Evolutionary conservation across 352 stramenopile species (phyloP).

Genomic region (Thraustochytrium sp.): DNA sequence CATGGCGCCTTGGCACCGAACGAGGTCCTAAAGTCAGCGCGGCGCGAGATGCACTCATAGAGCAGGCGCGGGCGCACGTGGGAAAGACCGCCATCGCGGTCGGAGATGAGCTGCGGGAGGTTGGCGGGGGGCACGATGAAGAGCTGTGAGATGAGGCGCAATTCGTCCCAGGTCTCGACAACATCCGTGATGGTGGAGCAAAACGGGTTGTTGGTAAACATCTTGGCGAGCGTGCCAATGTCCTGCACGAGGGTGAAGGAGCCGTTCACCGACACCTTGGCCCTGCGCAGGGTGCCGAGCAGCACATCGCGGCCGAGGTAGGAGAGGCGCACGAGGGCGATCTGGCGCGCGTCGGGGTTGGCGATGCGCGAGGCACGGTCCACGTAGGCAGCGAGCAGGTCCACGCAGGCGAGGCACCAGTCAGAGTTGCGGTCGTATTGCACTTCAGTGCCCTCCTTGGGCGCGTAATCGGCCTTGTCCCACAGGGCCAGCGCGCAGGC

Average conservation of each 20-base stretch:
- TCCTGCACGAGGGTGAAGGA: constrained; percentile 31
- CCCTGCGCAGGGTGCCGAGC: neutral
- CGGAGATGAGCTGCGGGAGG: neutral
- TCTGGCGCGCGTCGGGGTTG: neutral
- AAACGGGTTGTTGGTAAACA: constrained; percentile 19
- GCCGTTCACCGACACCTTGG: constrained; percentile 17
- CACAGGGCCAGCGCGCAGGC: neutral
- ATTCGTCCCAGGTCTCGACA: neutral
- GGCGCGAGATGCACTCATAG: constrained; percentile 16
- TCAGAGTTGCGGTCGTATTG: neutral
- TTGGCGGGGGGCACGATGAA: constrained; percentile 17
- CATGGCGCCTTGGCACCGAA: neutral
- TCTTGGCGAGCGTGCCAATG: neutral
- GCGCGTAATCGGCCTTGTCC: neutral
- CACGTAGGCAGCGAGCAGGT: neutral
- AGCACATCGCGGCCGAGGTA: neutral
- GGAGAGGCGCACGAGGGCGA: neutral
- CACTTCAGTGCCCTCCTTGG: neutral
- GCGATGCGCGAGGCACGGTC: neutral
- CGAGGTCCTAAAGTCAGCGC: constrained; percentile 6
- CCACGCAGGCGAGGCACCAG: neutral
- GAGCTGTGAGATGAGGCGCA: constrained; percentile 19
- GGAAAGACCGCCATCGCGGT: constrained; percentile 27
- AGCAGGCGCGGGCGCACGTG: neutral
- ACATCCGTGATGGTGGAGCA: neutral